Percentiles rank a stretch among this genome's conserved stretches.
Conservation (phyloP, 306 rosid species). For the Cicer yamashitae region DNA sequence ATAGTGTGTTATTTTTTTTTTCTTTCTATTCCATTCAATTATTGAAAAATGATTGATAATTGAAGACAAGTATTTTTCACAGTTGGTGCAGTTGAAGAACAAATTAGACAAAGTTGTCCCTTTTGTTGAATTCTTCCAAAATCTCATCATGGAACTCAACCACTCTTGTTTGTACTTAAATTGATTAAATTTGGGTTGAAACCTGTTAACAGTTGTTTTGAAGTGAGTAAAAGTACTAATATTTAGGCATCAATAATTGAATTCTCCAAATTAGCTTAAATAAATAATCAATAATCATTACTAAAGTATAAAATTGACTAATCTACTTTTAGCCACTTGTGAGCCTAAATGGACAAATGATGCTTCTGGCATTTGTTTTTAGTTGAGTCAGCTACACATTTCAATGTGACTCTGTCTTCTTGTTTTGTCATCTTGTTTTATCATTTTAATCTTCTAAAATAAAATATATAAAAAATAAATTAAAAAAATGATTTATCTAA, state of each 20-base stretch:
- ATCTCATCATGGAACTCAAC: constrained; percentile 41
- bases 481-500: too few species aligned
- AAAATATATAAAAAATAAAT: too few species aligned
- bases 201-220: constrained; percentile 23
- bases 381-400: constrained; percentile 39
- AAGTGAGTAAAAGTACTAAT: constrained; percentile 12
- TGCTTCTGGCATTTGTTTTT: constrained; percentile 38
- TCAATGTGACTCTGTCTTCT: constrained; percentile 41
- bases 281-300: constrained; percentile 42
- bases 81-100: constrained; percentile 30
- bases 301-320: constrained; percentile 43
- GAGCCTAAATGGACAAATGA: constrained; percentile 45
- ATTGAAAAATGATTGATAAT: constrained; percentile 13
- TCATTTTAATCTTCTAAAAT: too few species aligned
- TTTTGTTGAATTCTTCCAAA: constrained; percentile 4
- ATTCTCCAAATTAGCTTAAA: constrained; percentile 43
- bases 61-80: constrained; percentile 35
- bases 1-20: neutral
- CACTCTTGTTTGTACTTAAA: constrained; percentile 38
- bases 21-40: constrained; percentile 37
- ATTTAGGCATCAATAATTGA: constrained; percentile 47
- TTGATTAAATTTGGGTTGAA: constrained; percentile 34
- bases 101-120: constrained; percentile 21
- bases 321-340: constrained; percentile 24
- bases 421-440: constrained; percentile 1